A percentile compares a stretch with the other conserved stretches of the same genome.
phyloP scores from a whole-genome alignment of 1,139 yeast genomes.

The Suhomyces anneliseae region DNA sequence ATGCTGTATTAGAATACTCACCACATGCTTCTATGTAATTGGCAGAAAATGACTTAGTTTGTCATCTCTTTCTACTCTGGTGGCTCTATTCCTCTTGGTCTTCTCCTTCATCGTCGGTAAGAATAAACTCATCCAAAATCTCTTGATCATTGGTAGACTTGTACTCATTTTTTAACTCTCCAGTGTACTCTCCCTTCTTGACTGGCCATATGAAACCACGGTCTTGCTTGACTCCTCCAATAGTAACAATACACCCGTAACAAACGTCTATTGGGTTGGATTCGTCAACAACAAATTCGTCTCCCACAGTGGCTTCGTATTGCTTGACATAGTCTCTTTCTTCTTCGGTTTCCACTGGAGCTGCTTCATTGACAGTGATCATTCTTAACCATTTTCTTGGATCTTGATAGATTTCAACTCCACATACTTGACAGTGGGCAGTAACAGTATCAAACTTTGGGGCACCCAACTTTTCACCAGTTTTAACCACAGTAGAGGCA shows the following conservation, averaged over 20 bases:
- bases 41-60: too few species aligned
- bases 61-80: background rate
- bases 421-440: conserved; percentile 53
- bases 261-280: conserved; percentile 45
- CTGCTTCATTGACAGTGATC: conserved; percentile 67
- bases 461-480: conserved; percentile 74
- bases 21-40: too few species aligned
- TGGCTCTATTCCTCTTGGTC: too few species aligned
- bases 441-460: conserved; percentile 34
- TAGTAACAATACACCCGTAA: conserved; percentile 74
- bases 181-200: conserved; percentile 21
- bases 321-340: conserved; percentile 41
- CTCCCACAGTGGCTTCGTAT: conserved; percentile 13
- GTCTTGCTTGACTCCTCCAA: conserved; percentile 43
- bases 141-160: conserved; percentile 5
- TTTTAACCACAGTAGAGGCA: conserved; percentile 89
- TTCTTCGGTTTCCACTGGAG: conserved; percentile 48
- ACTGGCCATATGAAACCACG: conserved; percentile 55
- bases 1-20: too few species aligned
- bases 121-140: conserved; percentile 49
- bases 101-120: conserved; percentile 39
- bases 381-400: conserved; percentile 70
- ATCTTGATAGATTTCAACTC: conserved; percentile 49
- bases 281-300: background rate
- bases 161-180: conserved; percentile 15